Percentiles rank a stretch among this genome's conserved stretches.
These are phyloP conservation scores for Neofusicoccum ribis DNA, from an alignment of 2,329 filamentous ascomycete genomes.

Conservation along the genomic window DNA sequence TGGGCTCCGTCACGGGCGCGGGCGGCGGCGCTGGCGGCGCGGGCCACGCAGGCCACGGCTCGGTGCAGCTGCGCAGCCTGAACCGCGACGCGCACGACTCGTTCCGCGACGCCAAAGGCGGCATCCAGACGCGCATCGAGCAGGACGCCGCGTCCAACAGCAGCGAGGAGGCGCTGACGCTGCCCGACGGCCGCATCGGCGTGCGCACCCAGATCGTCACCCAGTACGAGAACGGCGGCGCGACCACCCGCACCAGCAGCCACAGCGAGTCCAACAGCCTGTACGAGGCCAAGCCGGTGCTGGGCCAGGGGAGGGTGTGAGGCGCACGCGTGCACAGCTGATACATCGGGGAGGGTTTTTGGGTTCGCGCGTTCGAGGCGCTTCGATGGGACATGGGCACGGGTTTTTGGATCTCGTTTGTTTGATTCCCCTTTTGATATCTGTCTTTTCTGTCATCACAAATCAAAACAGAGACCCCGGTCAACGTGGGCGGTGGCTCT, in stretches of 20 bases:
- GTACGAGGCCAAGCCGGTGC: background rate
- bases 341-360: background rate
- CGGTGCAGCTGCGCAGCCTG: constrained; percentile 10
- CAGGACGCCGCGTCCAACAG: constrained; percentile 19
- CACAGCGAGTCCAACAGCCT: constrained; percentile 10
- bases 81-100: constrained; percentile 2
- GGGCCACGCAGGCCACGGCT: background rate
- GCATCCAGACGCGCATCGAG: constrained; percentile 17
- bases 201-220: constrained; percentile 19
- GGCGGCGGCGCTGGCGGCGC: background rate
- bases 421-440: background rate
- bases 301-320: constrained; percentile 1
- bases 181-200: constrained; percentile 18
- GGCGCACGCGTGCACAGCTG: background rate
- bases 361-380: background rate
- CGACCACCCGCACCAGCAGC: constrained; percentile 1
- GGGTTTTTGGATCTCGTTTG: background rate
- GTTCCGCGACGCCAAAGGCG: background rate
- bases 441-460: background rate
- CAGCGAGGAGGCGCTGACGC: constrained; percentile 17
- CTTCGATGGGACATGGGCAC: background rate
- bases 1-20: no score
- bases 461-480: background rate
- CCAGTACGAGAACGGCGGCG: background rate
- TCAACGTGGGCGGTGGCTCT: background rate